Evolutionary conservation across 176 grass and related monocot species (phyloP).

Genomic region (Puccinellia tenuiflora): DNA sequence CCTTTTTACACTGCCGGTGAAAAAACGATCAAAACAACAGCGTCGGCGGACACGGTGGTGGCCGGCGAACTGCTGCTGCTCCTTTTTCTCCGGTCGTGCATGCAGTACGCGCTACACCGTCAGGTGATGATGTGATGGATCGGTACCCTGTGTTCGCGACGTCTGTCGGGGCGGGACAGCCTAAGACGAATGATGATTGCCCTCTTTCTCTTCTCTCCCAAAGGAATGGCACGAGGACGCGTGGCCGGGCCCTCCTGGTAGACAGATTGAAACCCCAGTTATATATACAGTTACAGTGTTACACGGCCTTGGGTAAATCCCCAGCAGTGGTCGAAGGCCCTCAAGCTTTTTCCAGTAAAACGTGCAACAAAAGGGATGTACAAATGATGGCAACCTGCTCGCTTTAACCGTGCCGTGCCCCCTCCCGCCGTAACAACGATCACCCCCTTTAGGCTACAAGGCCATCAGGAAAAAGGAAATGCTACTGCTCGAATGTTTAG

Average conservation of each 20-base stretch:
- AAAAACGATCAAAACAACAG: neutral
- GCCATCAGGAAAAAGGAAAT: constrained; percentile 1
- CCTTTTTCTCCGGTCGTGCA: neutral
- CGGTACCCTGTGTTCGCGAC: neutral
- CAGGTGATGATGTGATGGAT: neutral
- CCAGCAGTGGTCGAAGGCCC: constrained; percentile 24
- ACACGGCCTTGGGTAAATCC: neutral
- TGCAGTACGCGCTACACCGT: neutral
- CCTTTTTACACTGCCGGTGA: neutral
- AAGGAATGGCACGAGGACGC: neutral
- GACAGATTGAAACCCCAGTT: too few relatives aligned
- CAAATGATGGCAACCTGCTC: constrained; percentile 2
- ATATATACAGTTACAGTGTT: too few relatives aligned
- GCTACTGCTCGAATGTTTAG: too few relatives aligned
- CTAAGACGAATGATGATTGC: neutral
- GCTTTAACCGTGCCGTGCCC: constrained; percentile 22
- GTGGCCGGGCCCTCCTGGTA: neutral
- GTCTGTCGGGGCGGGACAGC: neutral
- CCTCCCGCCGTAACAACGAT: neutral
- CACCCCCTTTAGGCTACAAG: constrained; percentile 14
- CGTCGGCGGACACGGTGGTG: constrained; percentile 9
- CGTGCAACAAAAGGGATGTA: neutral
- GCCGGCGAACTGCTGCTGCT: neutral
- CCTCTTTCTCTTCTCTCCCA: neutral
- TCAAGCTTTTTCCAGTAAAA: neutral